Base-by-base conservation (phyloP, 2,329 filamentous ascomycete genomes). In the Aureobasidium sp. region DNA sequence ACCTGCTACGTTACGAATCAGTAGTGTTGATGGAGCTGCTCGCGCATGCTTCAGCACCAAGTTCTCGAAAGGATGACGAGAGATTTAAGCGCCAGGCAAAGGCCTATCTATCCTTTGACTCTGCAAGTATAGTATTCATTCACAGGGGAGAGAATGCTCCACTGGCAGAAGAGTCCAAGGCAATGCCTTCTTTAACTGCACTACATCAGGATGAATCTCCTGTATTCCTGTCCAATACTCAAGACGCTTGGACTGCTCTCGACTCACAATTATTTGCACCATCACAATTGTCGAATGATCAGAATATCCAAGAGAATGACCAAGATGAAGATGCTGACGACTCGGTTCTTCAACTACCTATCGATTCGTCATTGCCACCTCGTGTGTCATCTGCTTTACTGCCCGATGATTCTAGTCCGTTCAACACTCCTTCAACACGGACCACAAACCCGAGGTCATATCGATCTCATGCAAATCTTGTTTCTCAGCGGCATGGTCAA, bases 21-120 rank as follows among this genome's bases (percentile, higher is more conserved):
- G 33, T 23, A 59, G 31, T 29, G 42, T 67, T 48, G 6, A 76
- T 80, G 71, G 78, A 82, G 66, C 74, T 85, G 33, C 75, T 83
- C 38, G 79, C 81, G 40, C 83, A 85, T 70, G 79, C 82, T 47
- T 81, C 81, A 66, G 78, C 82, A 9, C 74, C 81, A 11, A 77
- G 79, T 11, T 79, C 76, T 43, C 75, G 73, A 36, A 73, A 75
- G 45, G 77, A 80, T 67, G 83, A 85, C 73, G 76, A 81, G 43
- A 67, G 75, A 6, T 82, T 78, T 67, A 75, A 73, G 54, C 74
- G 75, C 50, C 72, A 83, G 67, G 80, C 80, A 16, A 69, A 74
- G 31, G 77, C 78, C 15, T 84, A 84, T 70, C 64, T 73, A n/a
- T 68, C 70, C 29, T 82, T 82, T 64, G 70, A 77, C 33, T 18